Evolutionary conservation across 345 rosid species (phyloP).

Genomic region (Euphorbia lathyris): DNA sequence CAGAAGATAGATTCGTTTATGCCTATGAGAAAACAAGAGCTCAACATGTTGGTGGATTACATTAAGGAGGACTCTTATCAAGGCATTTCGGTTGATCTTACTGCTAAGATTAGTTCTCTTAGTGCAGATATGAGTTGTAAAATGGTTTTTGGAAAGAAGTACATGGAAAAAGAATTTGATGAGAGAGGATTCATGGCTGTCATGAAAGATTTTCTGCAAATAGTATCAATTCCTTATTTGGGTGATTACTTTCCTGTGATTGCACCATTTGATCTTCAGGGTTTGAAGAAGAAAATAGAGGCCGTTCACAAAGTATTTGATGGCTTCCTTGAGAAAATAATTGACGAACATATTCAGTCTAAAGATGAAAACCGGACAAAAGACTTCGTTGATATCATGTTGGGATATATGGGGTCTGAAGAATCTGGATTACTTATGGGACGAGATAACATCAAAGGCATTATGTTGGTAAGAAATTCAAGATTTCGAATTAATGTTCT

Average conservation of each 20-base stretch:
- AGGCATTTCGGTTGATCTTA: conserved; percentile 30
- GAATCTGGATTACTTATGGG: conserved; percentile 16
- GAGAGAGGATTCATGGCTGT: no score
- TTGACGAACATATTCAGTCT: no score
- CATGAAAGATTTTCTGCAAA: conserved; percentile 35
- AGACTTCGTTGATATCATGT: conserved; percentile 19
- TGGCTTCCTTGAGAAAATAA: conserved; percentile 35
- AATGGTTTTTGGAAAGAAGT: no score
- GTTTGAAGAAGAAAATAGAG: conserved; percentile 35
- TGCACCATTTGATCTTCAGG: conserved; percentile 36
- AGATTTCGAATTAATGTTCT: no score
- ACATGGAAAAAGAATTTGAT: no score
- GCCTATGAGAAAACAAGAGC: conserved; percentile 34
- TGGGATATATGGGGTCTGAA: conserved; percentile 21
- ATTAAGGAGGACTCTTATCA: conserved; percentile 15
- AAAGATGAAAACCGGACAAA: conserved; percentile 13
- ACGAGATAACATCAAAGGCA: conserved; percentile 27
- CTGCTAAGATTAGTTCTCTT: conserved; percentile 26
- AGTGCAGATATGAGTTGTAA: conserved; percentile 36
- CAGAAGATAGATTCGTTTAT: conserved; percentile 31
- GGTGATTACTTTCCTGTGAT: conserved; percentile 36
- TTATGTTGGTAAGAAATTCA: no score
- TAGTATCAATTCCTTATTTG: conserved; percentile 32
- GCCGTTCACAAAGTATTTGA: conserved; percentile 31
- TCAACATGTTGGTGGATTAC: conserved; percentile 23